Percentiles rank a stretch among this genome's conserved stretches.
Evolutionary conservation across 2,329 filamentous ascomycete genomes (phyloP).

Genomic region (Aspergillus awamori): DNA sequence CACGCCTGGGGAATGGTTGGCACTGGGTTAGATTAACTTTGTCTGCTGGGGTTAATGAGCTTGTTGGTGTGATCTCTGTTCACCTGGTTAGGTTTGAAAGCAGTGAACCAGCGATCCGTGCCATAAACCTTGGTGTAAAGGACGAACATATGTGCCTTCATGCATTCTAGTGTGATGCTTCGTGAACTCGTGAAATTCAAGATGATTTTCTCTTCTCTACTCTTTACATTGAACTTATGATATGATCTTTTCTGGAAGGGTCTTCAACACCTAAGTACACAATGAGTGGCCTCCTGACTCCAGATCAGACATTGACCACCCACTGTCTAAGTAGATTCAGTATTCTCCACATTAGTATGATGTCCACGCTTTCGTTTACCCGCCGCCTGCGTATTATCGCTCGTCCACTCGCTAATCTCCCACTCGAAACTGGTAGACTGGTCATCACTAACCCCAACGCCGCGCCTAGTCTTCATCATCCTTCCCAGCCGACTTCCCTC

Average conservation of each 20-base stretch:
- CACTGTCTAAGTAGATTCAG: neutral
- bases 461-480: conserved; percentile 62
- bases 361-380: conserved; percentile 40
- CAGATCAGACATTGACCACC: neutral
- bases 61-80: neutral
- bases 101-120: neutral
- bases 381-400: conserved; percentile 38
- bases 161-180: no score
- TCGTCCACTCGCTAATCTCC: conserved; percentile 77
- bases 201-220: no score
- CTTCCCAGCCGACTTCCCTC: conserved; percentile 73
- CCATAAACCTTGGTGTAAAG: no score
- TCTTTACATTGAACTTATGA: no score
- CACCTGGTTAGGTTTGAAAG: neutral
- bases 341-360: conserved; percentile 11
- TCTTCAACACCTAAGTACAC: neutral
- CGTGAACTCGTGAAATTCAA: no score
- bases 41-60: neutral
- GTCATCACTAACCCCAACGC: conserved; percentile 63
- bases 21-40: neutral
- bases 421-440: conserved; percentile 72
- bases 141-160: no score
- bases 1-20: conserved; percentile 5
- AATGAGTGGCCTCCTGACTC: no score
- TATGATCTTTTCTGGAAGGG: neutral